Evolutionary conservation across 2,329 filamentous ascomycete genomes (phyloP), one percentile per base, ranked within the genome.

Genomic region (Hysterium pulicare): DNA sequence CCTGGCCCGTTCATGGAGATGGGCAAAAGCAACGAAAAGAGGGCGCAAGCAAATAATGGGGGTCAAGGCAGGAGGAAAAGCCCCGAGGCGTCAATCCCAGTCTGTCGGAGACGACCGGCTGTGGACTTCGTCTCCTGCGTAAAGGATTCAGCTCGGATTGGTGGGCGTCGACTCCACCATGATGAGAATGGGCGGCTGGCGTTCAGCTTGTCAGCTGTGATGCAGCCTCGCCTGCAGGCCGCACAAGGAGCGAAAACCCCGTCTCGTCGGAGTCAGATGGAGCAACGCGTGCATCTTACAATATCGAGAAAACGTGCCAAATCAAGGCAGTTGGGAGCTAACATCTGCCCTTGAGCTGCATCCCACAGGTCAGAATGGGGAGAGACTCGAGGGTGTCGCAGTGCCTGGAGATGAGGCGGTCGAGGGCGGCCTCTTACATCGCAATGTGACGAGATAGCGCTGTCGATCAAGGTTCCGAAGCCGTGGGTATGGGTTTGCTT

Each of bases 121-220:
- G 42, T 40, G 42, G 47, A 20, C 42, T 45, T 52, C 49, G 51
- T 52, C 49, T 52, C 49, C 51, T 46, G 22, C 36, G 42, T 37
- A 30, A 30, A 50, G 51, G 51, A 47, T 38, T 38, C 38, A 20
- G 15, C n/a, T n/a, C 30, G 21, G 24, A 50, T 54, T 53, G 48
- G 51, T 32, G 44, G 44, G 30, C 23, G 28, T 24, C 38, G 42
- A 36, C 38, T 24, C 28, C 34, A 31, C 26, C 28, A 34, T 17
- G 33, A 13, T 13, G 16, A 44, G 30, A 17, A 22, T 17, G 13
- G 8, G 26, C 23, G 24, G 30, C 21, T 32, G 37, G 15, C 8
- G n/a, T 22, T 2, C 13, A 11, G 21, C 24, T 4, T 21, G 19
- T 24, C 19, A 15, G 24, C 8, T 28, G 24, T 28, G 24, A 13